phyloP scores from a whole-genome alignment of 2,329 filamentous ascomycete genomes.

The Claviceps purpurea region DNA sequence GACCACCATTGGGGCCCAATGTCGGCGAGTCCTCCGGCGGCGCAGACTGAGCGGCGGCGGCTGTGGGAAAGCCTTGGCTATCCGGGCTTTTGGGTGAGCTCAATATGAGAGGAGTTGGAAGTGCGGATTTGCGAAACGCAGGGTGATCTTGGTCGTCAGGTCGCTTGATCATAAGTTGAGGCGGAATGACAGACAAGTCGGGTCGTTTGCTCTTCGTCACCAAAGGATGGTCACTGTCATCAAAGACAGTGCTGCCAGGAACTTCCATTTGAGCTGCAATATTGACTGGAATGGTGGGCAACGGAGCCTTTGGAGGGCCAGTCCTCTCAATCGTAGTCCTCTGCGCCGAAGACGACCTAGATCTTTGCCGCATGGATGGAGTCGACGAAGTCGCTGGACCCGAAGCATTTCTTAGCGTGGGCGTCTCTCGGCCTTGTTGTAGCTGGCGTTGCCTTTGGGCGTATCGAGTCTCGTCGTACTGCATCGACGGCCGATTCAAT shows the following conservation, averaged over 20 bases:
- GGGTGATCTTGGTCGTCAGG: constrained; percentile 42
- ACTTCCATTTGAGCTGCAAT: constrained; percentile 20
- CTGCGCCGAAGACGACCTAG: constrained; percentile 33
- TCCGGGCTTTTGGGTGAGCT: constrained; percentile 13
- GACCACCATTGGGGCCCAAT: constrained; percentile 51
- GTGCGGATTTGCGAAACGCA: constrained; percentile 33
- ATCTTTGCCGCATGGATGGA: constrained; percentile 26
- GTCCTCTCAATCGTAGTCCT: constrained; percentile 20
- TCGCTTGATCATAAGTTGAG: constrained; percentile 28
- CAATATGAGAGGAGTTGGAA: constrained; percentile 30
- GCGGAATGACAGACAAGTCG: constrained; percentile 12
- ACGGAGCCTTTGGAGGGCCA: constrained; percentile 12
- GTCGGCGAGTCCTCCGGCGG: constrained; percentile 59
- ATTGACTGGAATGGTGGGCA: constrained; percentile 18
- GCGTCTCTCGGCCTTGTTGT: constrained; percentile 58
- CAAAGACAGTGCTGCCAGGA: constrained; percentile 27
- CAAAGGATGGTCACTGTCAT: constrained; percentile 29
- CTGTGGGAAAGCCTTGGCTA: constrained; percentile 14
- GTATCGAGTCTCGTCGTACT: constrained; percentile 78
- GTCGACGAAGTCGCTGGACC: constrained; percentile 31
- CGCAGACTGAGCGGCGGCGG: constrained; percentile 8
- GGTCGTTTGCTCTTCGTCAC: constrained; percentile 5
- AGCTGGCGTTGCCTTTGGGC: constrained; percentile 70
- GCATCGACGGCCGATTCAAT: constrained; percentile 55
- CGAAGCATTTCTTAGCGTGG: constrained; percentile 31